Conservation (phyloP, 2,329 filamentous ascomycete genomes). For the Xylariaceae sp. region DNA sequence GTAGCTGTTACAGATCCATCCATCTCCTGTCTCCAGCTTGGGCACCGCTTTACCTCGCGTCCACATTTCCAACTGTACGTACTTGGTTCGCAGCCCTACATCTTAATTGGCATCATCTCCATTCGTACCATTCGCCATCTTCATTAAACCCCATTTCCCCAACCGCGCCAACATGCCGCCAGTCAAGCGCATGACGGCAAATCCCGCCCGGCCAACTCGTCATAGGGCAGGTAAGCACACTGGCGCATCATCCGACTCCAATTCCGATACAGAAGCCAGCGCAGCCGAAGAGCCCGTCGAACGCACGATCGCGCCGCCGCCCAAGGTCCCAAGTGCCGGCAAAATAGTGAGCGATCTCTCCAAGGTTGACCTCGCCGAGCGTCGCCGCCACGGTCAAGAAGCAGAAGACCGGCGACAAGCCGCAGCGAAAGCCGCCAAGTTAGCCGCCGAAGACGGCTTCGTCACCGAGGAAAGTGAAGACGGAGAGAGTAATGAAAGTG, state of each 20-base stretch:
- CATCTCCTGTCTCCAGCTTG: too few species aligned
- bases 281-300: constrained; percentile 33
- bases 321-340: constrained; percentile 54
- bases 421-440: constrained; percentile 46
- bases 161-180: constrained; percentile 49
- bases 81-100: too few species aligned
- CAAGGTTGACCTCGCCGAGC: constrained; percentile 50
- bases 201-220: constrained; percentile 74
- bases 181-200: constrained; percentile 83
- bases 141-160: too few species aligned
- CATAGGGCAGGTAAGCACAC: constrained; percentile 80
- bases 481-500: constrained; percentile 27
- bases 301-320: constrained; percentile 47
- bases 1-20: too few species aligned
- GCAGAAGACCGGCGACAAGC: constrained; percentile 46
- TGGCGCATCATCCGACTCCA: constrained; percentile 48
- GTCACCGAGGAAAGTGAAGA: constrained; percentile 51
- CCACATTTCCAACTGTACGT: too few species aligned
- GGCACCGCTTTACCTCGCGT: too few species aligned
- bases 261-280: constrained; percentile 47
- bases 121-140: too few species aligned
- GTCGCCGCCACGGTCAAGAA: constrained; percentile 42
- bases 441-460: constrained; percentile 58
- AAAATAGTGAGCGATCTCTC: constrained; percentile 51
- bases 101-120: too few species aligned